Evolutionary conservation across 176 grass and related monocot genomes (phyloP), one percentile per base, ranked within the genome.

Genomic region (Oryza punctata): DNA sequence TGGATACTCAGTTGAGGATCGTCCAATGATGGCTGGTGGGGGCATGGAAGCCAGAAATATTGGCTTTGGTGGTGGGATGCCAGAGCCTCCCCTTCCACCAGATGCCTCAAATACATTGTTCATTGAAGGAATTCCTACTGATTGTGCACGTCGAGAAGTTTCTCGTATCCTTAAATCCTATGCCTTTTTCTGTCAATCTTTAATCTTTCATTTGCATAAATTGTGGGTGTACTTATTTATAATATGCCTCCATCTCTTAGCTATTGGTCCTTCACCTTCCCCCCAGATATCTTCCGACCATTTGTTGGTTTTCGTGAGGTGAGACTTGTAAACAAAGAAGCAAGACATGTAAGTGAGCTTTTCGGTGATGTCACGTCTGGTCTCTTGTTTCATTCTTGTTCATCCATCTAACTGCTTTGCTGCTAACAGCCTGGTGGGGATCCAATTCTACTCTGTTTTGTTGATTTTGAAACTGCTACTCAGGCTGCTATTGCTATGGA

Each of bases 281-380:
- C 50, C 65, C 47, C 91, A 94, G 92, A 94, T 71, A 94, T 94
- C 44, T 94, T 94, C 75, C 92, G 92, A 59, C 92, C 92, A 54
- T 94, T 94, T 92, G 92, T 94, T 73, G 92, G 92, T 65, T 94
- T 94, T 63, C 81, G 82, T 72, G 92, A 94, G 49, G 92, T 94
- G 65, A 91, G 92, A 30, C 92, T 94, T 82, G 92, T 94, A 64
- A 94, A 90, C 85, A 94, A 94, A 88, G 92, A 94, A 87, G 85
- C 92, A 16, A 87, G 85, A 94, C 87, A 89, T 90, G 92, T 94
- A 87, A 94, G 92, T 77, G n/a, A 81, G 45, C 69, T 72, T 13
- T 41, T 75, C 63, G 38, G 3, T 72, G 28, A 65, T 75, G 3
- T 63, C 15, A 59, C 12, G 16, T 65, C 74, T 83, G 38, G 27